Evolutionary conservation across 108 stramenopile genomes (phyloP), one percentile per base, ranked within the genome.

Genomic region (Nitzschia sp.): DNA sequence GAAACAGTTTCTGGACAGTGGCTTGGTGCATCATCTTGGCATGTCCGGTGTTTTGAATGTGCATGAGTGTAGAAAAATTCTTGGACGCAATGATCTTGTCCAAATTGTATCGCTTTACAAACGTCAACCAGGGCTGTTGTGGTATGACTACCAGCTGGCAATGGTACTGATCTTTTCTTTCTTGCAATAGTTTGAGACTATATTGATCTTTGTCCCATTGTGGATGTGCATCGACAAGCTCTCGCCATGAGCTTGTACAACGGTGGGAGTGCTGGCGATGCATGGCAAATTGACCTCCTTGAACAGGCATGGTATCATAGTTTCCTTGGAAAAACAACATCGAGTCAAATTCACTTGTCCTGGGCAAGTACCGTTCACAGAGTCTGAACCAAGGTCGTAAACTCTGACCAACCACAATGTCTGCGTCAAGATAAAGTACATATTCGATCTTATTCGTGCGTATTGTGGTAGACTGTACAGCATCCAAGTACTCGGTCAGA

Each of bases 11-110:
- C 6, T 48, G 46, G 17, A 48, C 46, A 15, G 17, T 3, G 46
- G 2, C 46, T 17, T 48, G 14, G 3, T 17, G 2, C 46, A 48
- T 48, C 46, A 48, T 17, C 14, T 48, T 48, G 46, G 46, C 46
- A 48, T 48, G 46, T 2, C 46, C 46, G 1, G 46, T 48, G 17
- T 48, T 48, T 17, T 48, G 46, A 48, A 48, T 48, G 6, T 48
- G 46, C 46, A 48, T 48, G 14, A 48, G 46, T 17, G 46, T 48
- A 48, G 46, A 5, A 48, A 48, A 48, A 6, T 48, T 48, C 46
- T 48, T 48, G 14, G 14, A 17, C 1, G 2, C 46, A 48, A 48
- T 48, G 6, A 48, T 17, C 14, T 48, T 48, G n/a, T 48, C 46
- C 46, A 48, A 48, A 48, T 15, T 48, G 46, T 48, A 48, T 6